Evolutionary conservation across 2,329 filamentous ascomycete genomes (phyloP).

Genomic region (Penicillium sp.): DNA sequence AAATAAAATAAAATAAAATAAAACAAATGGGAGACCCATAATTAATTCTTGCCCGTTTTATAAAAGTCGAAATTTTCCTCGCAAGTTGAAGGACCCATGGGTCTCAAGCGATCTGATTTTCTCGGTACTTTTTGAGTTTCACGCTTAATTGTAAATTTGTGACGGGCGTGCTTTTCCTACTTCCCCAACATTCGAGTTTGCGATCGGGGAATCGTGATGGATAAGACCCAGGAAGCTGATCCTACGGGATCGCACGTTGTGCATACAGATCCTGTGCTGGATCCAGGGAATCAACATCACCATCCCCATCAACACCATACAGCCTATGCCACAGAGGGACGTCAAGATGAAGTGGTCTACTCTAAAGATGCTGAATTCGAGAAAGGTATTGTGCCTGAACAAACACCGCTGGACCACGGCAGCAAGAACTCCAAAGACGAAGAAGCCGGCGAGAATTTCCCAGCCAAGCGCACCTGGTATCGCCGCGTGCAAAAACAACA

Average conservation of each 20-base stretch:
- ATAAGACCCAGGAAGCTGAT: background rate
- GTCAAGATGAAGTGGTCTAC: conserved; percentile 49
- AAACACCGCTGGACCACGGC: conserved; percentile 38
- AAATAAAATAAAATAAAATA: too few relatives aligned
- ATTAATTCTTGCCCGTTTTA: background rate
- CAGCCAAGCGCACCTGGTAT: conserved; percentile 27
- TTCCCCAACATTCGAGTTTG: background rate
- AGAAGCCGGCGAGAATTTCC: conserved; percentile 38
- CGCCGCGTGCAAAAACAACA: conserved; percentile 28
- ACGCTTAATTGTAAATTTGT: background rate
- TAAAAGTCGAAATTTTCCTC: background rate
- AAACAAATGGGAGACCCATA: background rate
- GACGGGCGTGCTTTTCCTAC: background rate
- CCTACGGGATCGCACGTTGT: background rate
- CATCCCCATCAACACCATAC: conserved; percentile 42
- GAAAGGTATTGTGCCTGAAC: conserved; percentile 35
- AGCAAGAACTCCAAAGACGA: conserved; percentile 39
- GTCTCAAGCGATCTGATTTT: background rate
- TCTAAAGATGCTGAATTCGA: conserved; percentile 44
- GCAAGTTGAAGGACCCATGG: too few relatives aligned
- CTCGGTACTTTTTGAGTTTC: background rate
- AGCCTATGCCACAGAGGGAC: conserved; percentile 34
- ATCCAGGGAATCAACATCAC: conserved; percentile 39
- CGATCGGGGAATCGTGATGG: background rate
- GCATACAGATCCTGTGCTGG: conserved; percentile 34